phyloP scores from a whole-genome alignment of 2,329 filamentous ascomycete genomes.

The Colletotrichum viniferum region DNA sequence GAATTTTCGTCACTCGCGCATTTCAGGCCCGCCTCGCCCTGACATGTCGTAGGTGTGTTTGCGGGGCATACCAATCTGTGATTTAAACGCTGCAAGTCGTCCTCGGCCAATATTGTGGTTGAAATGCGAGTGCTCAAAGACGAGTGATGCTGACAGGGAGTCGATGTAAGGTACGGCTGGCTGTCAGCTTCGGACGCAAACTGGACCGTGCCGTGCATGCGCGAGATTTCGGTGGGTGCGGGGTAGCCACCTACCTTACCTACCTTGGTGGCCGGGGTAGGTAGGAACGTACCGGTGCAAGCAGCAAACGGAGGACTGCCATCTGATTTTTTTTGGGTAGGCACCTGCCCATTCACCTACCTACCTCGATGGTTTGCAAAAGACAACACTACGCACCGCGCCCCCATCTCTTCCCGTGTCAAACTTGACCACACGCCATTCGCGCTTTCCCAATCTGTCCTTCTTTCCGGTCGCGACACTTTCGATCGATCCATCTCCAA shows the following conservation, averaged over 20 bases:
- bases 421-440: background rate
- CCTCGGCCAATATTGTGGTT: too few relatives aligned
- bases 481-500: background rate
- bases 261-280: background rate
- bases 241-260: background rate
- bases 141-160: too few relatives aligned
- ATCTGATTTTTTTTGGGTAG: background rate
- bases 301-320: background rate
- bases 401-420: background rate
- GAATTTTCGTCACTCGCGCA: too few relatives aligned
- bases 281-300: background rate
- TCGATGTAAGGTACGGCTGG: too few relatives aligned
- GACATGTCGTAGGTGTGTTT: too few relatives aligned
- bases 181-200: too few relatives aligned
- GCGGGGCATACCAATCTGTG: too few relatives aligned
- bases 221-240: background rate
- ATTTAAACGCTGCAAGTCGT: too few relatives aligned
- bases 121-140: too few relatives aligned
- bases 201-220: background rate
- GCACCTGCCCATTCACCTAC: background rate
- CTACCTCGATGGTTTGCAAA: background rate
- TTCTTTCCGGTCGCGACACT: background rate
- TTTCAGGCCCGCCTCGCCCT: too few relatives aligned
- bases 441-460: background rate
- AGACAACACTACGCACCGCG: background rate